Evolutionary conservation across 2,329 filamentous ascomycete genomes (phyloP).

Genomic region (Hypoxylon sp.): DNA sequence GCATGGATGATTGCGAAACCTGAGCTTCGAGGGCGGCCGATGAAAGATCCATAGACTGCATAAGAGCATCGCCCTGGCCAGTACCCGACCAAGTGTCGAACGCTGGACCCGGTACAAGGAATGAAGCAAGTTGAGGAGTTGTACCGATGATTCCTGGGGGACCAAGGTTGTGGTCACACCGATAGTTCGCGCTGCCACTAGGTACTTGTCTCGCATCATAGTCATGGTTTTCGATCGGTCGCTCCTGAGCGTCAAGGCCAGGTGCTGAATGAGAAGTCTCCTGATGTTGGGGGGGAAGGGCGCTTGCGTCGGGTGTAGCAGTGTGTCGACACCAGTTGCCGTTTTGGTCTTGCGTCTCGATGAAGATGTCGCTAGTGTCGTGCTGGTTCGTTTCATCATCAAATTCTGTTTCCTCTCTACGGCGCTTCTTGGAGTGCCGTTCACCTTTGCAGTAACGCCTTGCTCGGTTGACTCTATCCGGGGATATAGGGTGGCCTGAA

Average conservation of each 20-base stretch:
- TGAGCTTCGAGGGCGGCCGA: neutral
- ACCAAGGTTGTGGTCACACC: neutral
- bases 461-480: conserved; percentile 19
- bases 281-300: neutral
- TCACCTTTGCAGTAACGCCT: conserved; percentile 19
- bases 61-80: neutral
- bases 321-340: conserved; percentile 25
- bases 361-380: neutral
- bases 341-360: conserved; percentile 19
- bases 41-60: neutral
- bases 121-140: neutral
- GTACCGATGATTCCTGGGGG: neutral
- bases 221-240: neutral
- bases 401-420: neutral
- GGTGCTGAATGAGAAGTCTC: neutral
- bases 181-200: neutral
- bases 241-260: neutral
- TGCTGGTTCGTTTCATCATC: neutral
- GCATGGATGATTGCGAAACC: neutral
- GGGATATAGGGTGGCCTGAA: conserved; percentile 25
- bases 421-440: conserved; percentile 9
- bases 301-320: neutral
- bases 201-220: neutral
- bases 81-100: neutral
- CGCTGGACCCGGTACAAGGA: neutral